Base-by-base conservation (phyloP, 2,329 filamentous ascomycete genomes). In the Pochonia chlamydosporia region DNA sequence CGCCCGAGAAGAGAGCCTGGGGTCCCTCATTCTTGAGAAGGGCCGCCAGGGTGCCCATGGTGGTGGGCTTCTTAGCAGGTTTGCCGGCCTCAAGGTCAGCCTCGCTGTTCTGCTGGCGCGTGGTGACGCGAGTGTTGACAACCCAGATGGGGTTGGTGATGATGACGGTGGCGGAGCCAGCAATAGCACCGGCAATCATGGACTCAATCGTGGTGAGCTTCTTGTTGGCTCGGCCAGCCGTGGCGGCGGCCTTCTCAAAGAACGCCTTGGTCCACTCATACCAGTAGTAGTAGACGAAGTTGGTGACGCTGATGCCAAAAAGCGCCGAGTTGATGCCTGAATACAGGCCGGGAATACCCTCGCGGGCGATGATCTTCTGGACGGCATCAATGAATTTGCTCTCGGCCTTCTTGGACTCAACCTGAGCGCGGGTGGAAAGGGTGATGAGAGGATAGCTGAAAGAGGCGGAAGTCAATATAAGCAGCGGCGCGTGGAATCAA, bases 231-330 rank as follows among this genome's bases (percentile, higher is more conserved):
- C 89, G 83, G 28, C 87, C 87, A 46, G 87, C 75, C 59, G 81
- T 84, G 49, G 77, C 66, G 40, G 90, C 89, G 9, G 89, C 87
- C 54, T 78, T 76, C 65, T 89, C 89, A 72, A 97, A 96, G 64
- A 86, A 86, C 43, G 85, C 78, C 49, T 91, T 84, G 53, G 90
- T 93, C 88, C 89, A 99, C 73, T 99, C 93, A 70, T 97, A 99
- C 92, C 89, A 99, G 77, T 97, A 99, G 74, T 99, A 99, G 78
- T 99, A 99, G 41, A 99, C 92, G 65, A 99, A 99, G 75, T 99
- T 99, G 59, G 93, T 99, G 58, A 99, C 85, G 68, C 87, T 93
- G 74, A 99, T 97, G 66, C 93, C 93, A 68, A 99, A 96, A 40
- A 99, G 77, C 44, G 93, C 93, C 52, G 88, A 95, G 67, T 95